Evolutionary conservation across 2,329 filamentous ascomycete genomes (phyloP), one percentile per base, ranked within the genome.

Genomic region (Phialophora macrospora): DNA sequence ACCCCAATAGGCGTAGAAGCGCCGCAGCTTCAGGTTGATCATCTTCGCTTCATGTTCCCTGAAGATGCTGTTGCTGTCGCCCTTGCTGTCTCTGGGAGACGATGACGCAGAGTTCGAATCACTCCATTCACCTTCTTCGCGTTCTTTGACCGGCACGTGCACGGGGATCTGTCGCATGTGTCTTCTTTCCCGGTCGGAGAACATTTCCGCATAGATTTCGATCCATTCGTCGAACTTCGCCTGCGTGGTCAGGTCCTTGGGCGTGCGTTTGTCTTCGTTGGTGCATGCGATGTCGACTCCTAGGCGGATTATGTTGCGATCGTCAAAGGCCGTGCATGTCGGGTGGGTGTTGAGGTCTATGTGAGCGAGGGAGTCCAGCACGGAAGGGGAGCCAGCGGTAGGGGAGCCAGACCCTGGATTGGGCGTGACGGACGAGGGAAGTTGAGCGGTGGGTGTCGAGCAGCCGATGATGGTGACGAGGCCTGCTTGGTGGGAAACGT

Each of bases 1-100:
- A 70, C 84, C 85, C 83, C 87, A 89, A 72, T 84, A 87, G 0
- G 86, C 83, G 70, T 88, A 89, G 73, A 89, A 89, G 1, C 85
- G 78, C 0, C 87, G 79, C 22, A 88, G 74, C 56, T 87, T 85
- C 20, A 84, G 82, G 41, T 84, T 80, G n/a, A 86, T 80, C 48
- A 82, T 70, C 73, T 70, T 44, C 72, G 72, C 65, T 75, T 75
- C 24, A 24, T 52, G 28, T 4, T 58, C 62, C 14, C 41, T 49
- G 32, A 51, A 28, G 49, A 20, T 52, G 38, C 38, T 61, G 38
- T 32, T 49, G 17, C 24, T 28, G 24, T 44, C 48, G 38, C 63
- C 24, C 14, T 61, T 51, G 12, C 28, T 20, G 28, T 59, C 56
- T 22, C 4, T 49, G 2, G 56, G 56, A 6, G 56, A 59, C 11